Conservation (phyloP, 371 early-diverging fungal species). For the Choanephora cucurbitarum region DNA sequence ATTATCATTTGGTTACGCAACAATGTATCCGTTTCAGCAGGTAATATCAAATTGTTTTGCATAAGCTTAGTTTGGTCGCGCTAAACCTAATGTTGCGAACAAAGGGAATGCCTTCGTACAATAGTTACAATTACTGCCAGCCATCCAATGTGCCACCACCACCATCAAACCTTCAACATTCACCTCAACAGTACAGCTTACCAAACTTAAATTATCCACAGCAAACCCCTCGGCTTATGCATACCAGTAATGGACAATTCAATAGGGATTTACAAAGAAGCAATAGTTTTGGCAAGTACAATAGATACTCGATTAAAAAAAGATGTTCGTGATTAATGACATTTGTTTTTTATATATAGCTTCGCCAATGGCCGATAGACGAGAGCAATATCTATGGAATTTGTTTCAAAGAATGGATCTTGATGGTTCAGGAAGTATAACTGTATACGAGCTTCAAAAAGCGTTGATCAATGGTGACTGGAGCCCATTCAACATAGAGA, state of each 20-base stretch:
- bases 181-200: background rate
- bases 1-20: no score
- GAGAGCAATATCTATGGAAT: constrained; percentile 52
- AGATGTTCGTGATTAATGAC: background rate
- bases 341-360: background rate
- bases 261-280: background rate
- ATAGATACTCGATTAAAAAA: background rate
- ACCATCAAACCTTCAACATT: background rate
- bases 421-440: constrained; percentile 41
- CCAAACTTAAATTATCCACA: background rate
- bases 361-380: constrained; percentile 21
- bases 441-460: constrained; percentile 54
- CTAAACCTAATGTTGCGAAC: background rate
- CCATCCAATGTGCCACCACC: background rate
- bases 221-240: background rate
- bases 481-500: constrained; percentile 62
- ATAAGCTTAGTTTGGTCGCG: background rate
- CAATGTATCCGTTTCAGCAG: background rate
- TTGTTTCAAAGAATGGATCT: constrained; percentile 78
- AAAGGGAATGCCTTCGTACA: background rate
- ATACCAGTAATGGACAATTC: background rate
- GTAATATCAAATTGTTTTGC: background rate
- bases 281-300: background rate
- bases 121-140: background rate
- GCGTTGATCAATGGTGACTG: constrained; percentile 69